Conservation (phyloP, 2,329 filamentous ascomycete species). For the Fusarium napiforme region DNA sequence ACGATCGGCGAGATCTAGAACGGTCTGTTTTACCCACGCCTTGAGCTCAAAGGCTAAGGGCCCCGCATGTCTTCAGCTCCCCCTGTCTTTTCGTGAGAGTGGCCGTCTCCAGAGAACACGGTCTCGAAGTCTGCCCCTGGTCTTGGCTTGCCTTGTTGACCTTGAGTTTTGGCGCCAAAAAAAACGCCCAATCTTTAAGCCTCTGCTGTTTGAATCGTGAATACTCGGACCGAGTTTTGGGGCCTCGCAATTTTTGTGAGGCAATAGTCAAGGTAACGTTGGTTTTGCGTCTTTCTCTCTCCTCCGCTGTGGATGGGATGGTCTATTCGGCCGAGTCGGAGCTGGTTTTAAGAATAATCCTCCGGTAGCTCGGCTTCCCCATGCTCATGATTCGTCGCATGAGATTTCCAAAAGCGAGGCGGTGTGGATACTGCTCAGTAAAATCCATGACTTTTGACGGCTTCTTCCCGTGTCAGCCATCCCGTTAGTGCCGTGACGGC, state of each 20-base stretch:
- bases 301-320: not conserved
- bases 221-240: not conserved
- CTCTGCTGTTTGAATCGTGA: not conserved
- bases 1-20: conserved; percentile 44
- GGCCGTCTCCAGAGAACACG: conserved; percentile 28
- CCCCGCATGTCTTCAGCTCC: conserved; percentile 15
- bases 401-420: conserved; percentile 3
- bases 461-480: conserved; percentile 31
- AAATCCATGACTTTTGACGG: not conserved
- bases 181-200: not conserved
- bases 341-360: not conserved
- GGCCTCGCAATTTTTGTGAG: not conserved
- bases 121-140: conserved; percentile 27
- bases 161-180: conserved; percentile 22
- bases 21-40: conserved; percentile 33
- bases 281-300: not conserved
- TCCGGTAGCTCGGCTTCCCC: conserved; percentile 11
- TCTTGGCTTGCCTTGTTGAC: conserved; percentile 22
- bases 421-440: conserved; percentile 27
- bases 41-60: conserved; percentile 13
- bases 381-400: conserved; percentile 1
- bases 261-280: not conserved
- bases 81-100: conserved; percentile 22
- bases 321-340: conserved; percentile 14
- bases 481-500: conserved; percentile 31